Evolutionary conservation across 331 rosid genomes (phyloP).

Genomic region (Arachis monticola): DNA sequence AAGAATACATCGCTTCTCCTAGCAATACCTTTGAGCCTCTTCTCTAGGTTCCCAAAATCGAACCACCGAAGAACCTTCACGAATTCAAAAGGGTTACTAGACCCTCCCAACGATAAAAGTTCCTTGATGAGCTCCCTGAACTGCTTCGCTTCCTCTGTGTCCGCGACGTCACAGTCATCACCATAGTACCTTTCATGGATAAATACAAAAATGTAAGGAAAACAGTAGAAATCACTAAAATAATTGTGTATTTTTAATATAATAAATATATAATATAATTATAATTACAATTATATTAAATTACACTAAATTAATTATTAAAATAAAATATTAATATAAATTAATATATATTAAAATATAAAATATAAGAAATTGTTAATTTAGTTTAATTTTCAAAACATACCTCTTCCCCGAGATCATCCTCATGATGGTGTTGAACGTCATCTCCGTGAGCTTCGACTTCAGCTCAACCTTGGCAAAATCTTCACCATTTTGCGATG

Average conservation of each 20-base stretch:
- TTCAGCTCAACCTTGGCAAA: conserved; percentile 47
- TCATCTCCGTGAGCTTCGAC: conserved; percentile 46
- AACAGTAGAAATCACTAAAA: too few species aligned
- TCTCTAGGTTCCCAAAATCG: conserved; percentile 38
- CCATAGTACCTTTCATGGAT: conserved; percentile 46
- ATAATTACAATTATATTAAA: too few species aligned
- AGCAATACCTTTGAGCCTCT: conserved; percentile 34
- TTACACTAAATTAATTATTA: too few species aligned
- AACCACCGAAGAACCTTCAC: conserved; percentile 50
- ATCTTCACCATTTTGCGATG: neutral
- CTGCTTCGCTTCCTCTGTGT: conserved; percentile 46
- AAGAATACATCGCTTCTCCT: conserved; percentile 47
- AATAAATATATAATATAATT: too few species aligned
- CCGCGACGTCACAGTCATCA: conserved; percentile 43
- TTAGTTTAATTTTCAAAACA: too few species aligned
- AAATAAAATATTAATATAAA: too few species aligned
- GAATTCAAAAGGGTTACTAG: conserved; percentile 45
- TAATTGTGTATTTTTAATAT: too few species aligned
- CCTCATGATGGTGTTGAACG: conserved; percentile 57
- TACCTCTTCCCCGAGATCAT: conserved; percentile 61
- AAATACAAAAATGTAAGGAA: too few species aligned
- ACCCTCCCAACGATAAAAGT: conserved; percentile 15
- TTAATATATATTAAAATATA: too few species aligned
- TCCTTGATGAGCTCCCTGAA: conserved; percentile 45
- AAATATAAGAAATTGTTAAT: too few species aligned